phyloP scores from a whole-genome alignment of 805 yeast genomes.

The Starmera dryadoides region DNA sequence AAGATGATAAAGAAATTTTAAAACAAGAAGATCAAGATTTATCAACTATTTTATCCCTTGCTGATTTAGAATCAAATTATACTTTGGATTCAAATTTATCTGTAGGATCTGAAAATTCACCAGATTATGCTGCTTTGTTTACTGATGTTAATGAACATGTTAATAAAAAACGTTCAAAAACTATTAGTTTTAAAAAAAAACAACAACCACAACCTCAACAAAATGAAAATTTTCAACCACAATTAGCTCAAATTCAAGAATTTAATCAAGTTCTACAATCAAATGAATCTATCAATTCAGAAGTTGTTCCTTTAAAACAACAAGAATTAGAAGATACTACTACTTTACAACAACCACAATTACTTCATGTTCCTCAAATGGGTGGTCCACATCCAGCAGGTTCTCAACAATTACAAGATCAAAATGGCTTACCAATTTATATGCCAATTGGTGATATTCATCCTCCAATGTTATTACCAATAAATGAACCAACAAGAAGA shows the following conservation, averaged over 20 bases:
- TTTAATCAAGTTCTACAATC: background rate
- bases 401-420: constrained; percentile 3
- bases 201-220: background rate
- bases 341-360: background rate
- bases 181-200: constrained; percentile 9
- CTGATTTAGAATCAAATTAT: background rate
- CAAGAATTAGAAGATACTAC: too few species aligned
- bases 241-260: background rate
- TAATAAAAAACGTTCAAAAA: constrained; percentile 12
- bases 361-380: background rate
- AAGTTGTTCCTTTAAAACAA: background rate
- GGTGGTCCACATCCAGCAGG: background rate
- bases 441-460: background rate
- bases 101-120: constrained; percentile 8
- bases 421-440: background rate
- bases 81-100: background rate
- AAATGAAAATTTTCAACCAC: background rate
- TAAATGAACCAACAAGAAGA: constrained; percentile 35
- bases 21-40: background rate
- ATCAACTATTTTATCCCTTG: background rate
- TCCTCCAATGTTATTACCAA: constrained; percentile 4
- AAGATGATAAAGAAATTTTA: background rate
- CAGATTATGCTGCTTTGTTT: constrained; percentile 24
- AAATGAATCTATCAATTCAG: background rate
- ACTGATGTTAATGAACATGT: constrained; percentile 12